Evolutionary conservation across 1,139 yeast species (phyloP).

Genomic region (Yamadazyma taylorii): DNA sequence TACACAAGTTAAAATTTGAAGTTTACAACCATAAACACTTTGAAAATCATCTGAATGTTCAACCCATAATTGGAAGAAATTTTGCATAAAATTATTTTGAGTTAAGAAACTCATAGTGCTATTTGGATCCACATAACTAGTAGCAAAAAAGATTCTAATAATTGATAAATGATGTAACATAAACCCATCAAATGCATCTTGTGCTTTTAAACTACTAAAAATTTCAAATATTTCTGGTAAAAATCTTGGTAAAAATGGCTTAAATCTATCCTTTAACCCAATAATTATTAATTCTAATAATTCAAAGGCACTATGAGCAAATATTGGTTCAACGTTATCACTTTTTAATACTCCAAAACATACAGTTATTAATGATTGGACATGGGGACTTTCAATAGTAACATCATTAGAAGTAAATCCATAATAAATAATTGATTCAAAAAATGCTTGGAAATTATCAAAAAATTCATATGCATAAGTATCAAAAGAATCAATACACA

Average conservation of each 20-base stretch:
- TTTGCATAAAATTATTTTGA: constrained; percentile 35
- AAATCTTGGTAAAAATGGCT: constrained; percentile 34
- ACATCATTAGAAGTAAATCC: constrained; percentile 42
- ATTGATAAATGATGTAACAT: constrained; percentile 50
- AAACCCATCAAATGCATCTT: constrained; percentile 47
- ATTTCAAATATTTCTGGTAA: constrained; percentile 39
- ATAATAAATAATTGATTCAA: constrained; percentile 47
- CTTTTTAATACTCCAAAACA: constrained; percentile 38
- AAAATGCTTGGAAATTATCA: constrained; percentile 50
- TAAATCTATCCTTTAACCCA: constrained; percentile 36
- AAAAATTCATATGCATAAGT: constrained; percentile 55
- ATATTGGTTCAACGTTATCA: constrained; percentile 42
- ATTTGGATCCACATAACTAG: constrained; percentile 41
- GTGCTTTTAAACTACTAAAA: constrained; percentile 34
- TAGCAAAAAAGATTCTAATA: constrained; percentile 44
- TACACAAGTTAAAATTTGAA: constrained; percentile 47
- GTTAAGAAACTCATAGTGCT: constrained; percentile 38
- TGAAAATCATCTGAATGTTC: constrained; percentile 47
- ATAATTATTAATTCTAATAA: constrained; percentile 40
- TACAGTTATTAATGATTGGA: constrained; percentile 39
- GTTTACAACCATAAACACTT: constrained; percentile 57
- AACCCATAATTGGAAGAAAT: constrained; percentile 51
- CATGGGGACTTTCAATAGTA: constrained; percentile 38
- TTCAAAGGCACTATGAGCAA: constrained; percentile 44
- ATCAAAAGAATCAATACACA: constrained; percentile 48